Evolutionary conservation across 371 early-diverging fungal species (phyloP).

Genomic region (Caulochytrium protostelioides): DNA sequence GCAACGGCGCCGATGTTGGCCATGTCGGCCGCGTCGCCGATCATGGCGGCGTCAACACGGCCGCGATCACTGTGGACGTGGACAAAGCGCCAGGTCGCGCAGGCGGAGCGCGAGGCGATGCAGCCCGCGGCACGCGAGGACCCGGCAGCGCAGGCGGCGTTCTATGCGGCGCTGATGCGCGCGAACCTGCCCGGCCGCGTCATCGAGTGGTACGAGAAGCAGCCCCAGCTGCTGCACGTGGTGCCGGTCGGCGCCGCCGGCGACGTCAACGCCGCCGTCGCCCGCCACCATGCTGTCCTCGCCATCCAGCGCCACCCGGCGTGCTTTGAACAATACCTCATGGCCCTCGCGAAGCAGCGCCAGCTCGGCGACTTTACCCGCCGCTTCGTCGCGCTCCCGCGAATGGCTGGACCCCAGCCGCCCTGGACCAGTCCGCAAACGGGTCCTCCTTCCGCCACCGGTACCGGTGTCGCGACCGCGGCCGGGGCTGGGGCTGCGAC

Average conservation of each 20-base stretch:
- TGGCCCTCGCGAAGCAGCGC: conserved; percentile 14
- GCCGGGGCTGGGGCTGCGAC: background rate
- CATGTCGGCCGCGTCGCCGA: too few species aligned
- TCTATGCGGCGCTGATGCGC: too few species aligned
- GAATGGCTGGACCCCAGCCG: background rate
- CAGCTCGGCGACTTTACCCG: conserved; percentile 8
- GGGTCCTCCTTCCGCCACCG: background rate
- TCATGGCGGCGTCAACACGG: too few species aligned
- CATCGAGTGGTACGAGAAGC: conserved; percentile 18
- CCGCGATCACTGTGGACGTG: too few species aligned
- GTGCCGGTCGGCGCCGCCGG: background rate
- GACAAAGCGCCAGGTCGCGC: too few species aligned
- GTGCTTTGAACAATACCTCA: conserved; percentile 10
- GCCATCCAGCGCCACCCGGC: conserved; percentile 15
- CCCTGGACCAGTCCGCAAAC: background rate
- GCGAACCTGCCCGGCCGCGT: background rate
- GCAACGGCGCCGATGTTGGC: too few species aligned
- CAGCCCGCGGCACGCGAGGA: too few species aligned
- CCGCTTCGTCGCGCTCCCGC: conserved; percentile 1
- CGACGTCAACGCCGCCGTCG: conserved; percentile 5
- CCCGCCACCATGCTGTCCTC: conserved; percentile 2
- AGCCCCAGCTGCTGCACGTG: conserved; percentile 12
- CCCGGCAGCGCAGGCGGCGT: too few species aligned
- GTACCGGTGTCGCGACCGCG: background rate
- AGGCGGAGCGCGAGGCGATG: too few species aligned